phyloP scores from a whole-genome alignment of 768 basidiomycete species.

The Tricholoma terreum region DNA sequence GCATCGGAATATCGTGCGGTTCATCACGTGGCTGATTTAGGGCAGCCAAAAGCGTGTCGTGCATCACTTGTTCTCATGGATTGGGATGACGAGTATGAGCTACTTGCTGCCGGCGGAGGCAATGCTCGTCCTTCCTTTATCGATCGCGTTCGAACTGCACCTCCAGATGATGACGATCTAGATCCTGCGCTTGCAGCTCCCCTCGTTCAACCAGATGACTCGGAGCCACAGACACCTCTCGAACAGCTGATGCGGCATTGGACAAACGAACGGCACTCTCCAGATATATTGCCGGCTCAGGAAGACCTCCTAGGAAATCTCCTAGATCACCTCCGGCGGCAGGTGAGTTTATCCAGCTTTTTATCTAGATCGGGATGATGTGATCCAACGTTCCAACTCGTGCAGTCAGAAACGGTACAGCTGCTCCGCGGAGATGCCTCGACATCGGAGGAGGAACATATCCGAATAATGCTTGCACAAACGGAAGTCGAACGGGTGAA shows the following conservation, averaged over 20 bases:
- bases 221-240: conserved; percentile 56
- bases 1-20: too few species aligned
- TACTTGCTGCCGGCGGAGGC: conserved; percentile 13
- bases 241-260: conserved; percentile 75
- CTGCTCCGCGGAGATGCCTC: conserved; percentile 74
- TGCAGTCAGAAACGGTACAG: conserved; percentile 75
- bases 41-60: conserved; percentile 1
- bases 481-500: conserved; percentile 94
- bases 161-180: conserved; percentile 36
- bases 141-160: conserved; percentile 34
- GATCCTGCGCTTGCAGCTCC: conserved; percentile 29
- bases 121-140: conserved; percentile 23
- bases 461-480: conserved; percentile 88
- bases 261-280: conserved; percentile 83
- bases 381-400: conserved; percentile 9
- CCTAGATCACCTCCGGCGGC: conserved; percentile 76
- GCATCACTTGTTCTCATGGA: conserved; percentile 24
- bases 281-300: conserved; percentile 74
- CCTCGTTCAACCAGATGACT: conserved; percentile 13
- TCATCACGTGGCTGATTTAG: neutral
- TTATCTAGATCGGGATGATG: neutral
- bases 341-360: conserved; percentile 49
- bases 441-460: conserved; percentile 90
- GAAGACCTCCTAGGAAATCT: conserved; percentile 62
- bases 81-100: conserved; percentile 38